Evolutionary conservation across 768 basidiomycete species (phyloP), one percentile per base, ranked within the genome.

Genomic region (Tulasnella sp.): DNA sequence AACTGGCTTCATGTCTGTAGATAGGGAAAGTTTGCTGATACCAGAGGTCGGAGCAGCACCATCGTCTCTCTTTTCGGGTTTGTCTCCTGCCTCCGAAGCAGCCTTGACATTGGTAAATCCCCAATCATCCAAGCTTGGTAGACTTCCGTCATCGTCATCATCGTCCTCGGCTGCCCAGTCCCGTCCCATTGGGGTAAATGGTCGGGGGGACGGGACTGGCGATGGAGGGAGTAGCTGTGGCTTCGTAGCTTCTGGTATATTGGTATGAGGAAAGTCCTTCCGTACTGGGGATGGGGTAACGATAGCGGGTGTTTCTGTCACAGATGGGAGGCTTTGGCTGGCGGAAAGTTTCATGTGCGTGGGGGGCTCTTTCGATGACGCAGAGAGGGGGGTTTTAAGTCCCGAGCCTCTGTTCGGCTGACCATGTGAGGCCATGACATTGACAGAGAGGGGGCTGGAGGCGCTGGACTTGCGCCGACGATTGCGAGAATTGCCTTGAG

Each of bases 151-250:
- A 19, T 57, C 55, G 8, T 57, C 55, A 9, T 57, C 55, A 32
- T 57, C 55, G 3, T 57, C 55, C 9, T 57, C 55, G 21, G 42
- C 55, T 11, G 55, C 55, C 55, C 55, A 57, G 31, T 57, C 55
- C 25, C 42, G 45, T 19, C 29, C 17, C 42, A 45, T 34, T 21
- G 55, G 55, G 4, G 55, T 57, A 17, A 17, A 57, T 14, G 55
- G 55, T 42, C 54, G 39, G 27, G 54, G 39, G 11, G 54, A 56
- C 23, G 54, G 54, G 8, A 42, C 40, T 1, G 54, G 54, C 23
- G 54, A 56, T 27, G 41, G 37, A 45, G n/a, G n/a, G n/a, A n/a
- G n/a, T n/a, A n/a, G n/a, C n/a, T n/a, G n/a, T n/a, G n/a, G n/a
- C n/a, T n/a, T n/a, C n/a, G n/a, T n/a, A n/a, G n/a, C n/a, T n/a